Conservation (phyloP, 768 basidiomycete species). For the Cystobasidium onofrii region DNA sequence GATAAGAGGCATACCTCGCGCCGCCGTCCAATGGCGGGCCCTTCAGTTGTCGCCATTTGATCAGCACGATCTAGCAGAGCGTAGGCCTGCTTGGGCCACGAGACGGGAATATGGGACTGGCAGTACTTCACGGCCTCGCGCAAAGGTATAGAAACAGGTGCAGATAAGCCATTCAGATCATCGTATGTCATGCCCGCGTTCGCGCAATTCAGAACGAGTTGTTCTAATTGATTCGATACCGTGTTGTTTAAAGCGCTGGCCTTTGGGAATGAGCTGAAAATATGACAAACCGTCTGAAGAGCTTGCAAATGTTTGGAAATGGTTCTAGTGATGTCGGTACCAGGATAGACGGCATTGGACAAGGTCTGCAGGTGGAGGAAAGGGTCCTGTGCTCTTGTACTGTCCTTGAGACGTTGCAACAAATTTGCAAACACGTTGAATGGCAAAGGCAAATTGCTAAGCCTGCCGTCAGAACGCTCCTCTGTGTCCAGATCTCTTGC, state of each 20-base stretch:
- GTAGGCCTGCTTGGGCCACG: conserved; percentile 67
- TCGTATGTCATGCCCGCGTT: conserved; percentile 11
- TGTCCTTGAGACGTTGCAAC: not conserved
- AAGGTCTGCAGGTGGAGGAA: not conserved
- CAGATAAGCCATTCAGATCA: not conserved
- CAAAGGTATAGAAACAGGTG: conserved; percentile 52
- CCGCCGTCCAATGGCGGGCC: not conserved
- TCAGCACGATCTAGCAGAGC: conserved; percentile 65
- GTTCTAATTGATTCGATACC: not conserved
- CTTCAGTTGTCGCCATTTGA: conserved; percentile 47
- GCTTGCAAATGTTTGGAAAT: not conserved
- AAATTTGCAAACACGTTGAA: not conserved
- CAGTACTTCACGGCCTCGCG: conserved; percentile 77
- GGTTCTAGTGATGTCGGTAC: no score
- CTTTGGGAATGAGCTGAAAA: not conserved
- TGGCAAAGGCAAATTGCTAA: not conserved
- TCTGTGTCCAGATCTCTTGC: not conserved
- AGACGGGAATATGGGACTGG: conserved; percentile 64
- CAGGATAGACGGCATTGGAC: not conserved
- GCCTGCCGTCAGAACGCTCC: not conserved
- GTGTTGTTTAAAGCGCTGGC: not conserved
- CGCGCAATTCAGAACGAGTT: not conserved
- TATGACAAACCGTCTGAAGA: not conserved
- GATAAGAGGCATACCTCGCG: conserved; percentile 1
- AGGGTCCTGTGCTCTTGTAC: not conserved